Percentiles rank a stretch among this genome's conserved stretches.
These are phyloP conservation scores for Dendryphion nanum DNA, from an alignment of 2,329 filamentous ascomycete species.

Conservation along the genomic window DNA sequence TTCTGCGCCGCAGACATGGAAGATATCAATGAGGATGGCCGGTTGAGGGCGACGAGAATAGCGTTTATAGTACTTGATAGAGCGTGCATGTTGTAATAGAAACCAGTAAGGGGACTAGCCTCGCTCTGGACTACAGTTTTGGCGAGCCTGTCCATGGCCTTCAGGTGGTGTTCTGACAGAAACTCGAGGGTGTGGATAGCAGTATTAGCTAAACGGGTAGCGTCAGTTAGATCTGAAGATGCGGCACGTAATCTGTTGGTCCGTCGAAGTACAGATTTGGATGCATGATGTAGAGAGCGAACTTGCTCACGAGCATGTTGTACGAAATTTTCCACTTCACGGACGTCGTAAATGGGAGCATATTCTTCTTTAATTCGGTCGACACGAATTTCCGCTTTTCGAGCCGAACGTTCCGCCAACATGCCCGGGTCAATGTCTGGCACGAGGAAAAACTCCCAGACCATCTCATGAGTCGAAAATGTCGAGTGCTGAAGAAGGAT, in stretches of 20 bases:
- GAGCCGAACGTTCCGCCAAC: constrained; percentile 82
- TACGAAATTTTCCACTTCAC: constrained; percentile 90
- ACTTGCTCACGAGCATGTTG: constrained; percentile 89
- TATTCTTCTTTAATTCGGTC: constrained; percentile 90
- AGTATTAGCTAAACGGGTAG: constrained; percentile 54
- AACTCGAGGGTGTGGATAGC: constrained; percentile 59
- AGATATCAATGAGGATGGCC: constrained; percentile 74
- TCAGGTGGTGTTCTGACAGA: constrained; percentile 65
- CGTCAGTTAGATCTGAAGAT: constrained; percentile 66
- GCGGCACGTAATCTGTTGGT: constrained; percentile 71
- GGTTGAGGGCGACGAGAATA: constrained; percentile 73
- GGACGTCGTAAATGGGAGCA: constrained; percentile 73
- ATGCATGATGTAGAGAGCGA: constrained; percentile 77
- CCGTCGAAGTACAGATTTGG: constrained; percentile 76
- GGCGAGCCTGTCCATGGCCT: constrained; percentile 72
- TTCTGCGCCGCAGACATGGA: constrained; percentile 73
- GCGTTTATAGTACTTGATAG: constrained; percentile 83
- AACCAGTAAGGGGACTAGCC: constrained; percentile 68
- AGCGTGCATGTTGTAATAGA: constrained; percentile 74
- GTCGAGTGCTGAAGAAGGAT: constrained; percentile 86
- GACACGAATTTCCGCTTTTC: constrained; percentile 78
- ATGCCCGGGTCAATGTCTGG: constrained; percentile 87
- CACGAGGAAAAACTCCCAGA: constrained; percentile 98
- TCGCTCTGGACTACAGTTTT: constrained; percentile 65
- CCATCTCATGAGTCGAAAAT: constrained; percentile 92